Base-by-base conservation (phyloP, 179 eudicot species). In the Spergularia azorica region DNA sequence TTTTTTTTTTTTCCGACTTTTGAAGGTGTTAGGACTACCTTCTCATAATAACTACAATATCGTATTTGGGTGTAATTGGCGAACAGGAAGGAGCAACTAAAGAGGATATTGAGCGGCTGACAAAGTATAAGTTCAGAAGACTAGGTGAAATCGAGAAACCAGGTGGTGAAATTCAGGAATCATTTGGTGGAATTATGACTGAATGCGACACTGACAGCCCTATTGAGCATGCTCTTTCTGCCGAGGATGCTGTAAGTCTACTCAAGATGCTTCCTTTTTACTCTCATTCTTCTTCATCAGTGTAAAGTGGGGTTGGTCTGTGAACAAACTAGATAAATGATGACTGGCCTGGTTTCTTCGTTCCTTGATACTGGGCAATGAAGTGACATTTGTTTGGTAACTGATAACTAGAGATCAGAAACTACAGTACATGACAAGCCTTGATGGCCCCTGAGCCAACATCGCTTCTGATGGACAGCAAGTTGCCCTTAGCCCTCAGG, bases 211-310 rank as follows among this genome's bases (percentile, higher is more conserved):
- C 90, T 57, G 92, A 88, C 80, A 67, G 88, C 2, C 94, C 95
- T 52, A 84, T 79, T 50, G 92, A 87, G 82, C 89, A 73, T 69
- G 88, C 68, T 58, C 92, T 95, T 79, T 81, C 94, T 6, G 78
- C 57, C 36, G 97, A 93, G 77, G 91, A 95, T 85, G 95, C 99
- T 71, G 99, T 93, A 88, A 88, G 97, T 90, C 63, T 15, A 51
- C 16, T 64, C 9, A 43, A 38, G 9, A 6, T 14, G 72, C 20
- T 69, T 52, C 20, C 9, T 2, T 26, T 5, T 41, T 15, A 9
- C 41, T 16, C 26, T 66, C 26, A 3, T 43, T 18, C 18, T 70
- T 46, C 46, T 48, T 13, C 4, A 13, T 2, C 46, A 32, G 36
- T n/a, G 32, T 14, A 55, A 26, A 65, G 46, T 7, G 56, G 21